Evolutionary conservation across 2,329 filamentous ascomycete species (phyloP), one percentile per base, ranked within the genome.

Genomic region (Diaporthe citri): DNA sequence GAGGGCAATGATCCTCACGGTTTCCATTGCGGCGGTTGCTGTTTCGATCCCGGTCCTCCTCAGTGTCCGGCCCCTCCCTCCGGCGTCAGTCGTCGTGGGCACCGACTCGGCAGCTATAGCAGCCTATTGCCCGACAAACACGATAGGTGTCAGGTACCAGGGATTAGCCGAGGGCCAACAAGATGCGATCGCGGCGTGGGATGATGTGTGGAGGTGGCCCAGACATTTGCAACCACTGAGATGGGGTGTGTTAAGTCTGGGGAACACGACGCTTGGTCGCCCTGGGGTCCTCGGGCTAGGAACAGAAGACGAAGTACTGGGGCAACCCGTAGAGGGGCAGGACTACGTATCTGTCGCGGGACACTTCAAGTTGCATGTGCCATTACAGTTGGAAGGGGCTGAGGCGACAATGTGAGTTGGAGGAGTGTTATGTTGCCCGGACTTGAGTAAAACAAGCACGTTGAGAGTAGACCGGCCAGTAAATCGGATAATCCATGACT

Each of bases 91-190:
- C 22, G 17, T 56, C 8, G 52, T 56, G 4, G 52, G 52, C 28
- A 56, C 28, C 28, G 52, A 56, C 17, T 56, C 52, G 52, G 52
- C 52, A 34, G 52, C 52, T 4, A 56, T 56, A 56, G 52, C 52
- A 56, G 52, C 52, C 6, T 31, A 56, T 13, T 56, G 52, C 17
- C 28, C 52, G 8, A 22, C 52, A 34, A 20, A 56, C 5, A 34
- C 0, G 8, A 12, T 25, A n/a, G 3, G 9, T n/a, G 0, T 3
- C 3, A 22, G 28, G 28, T 2, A 56, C 12, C 8, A 9, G 4
- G 28, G 9, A 4, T 2, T 9, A 6, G 1, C 8, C 15, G 15
- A 56, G 28, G 28, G 28, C 31, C 43, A 22, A 9, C 43, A 48
- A 48, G 43, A 7, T 15, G 22, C 34, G 6, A 17, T 57, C 8